Evolutionary conservation across 2,329 filamentous ascomycete genomes (phyloP).

Genomic region (Fusarium sp.): DNA sequence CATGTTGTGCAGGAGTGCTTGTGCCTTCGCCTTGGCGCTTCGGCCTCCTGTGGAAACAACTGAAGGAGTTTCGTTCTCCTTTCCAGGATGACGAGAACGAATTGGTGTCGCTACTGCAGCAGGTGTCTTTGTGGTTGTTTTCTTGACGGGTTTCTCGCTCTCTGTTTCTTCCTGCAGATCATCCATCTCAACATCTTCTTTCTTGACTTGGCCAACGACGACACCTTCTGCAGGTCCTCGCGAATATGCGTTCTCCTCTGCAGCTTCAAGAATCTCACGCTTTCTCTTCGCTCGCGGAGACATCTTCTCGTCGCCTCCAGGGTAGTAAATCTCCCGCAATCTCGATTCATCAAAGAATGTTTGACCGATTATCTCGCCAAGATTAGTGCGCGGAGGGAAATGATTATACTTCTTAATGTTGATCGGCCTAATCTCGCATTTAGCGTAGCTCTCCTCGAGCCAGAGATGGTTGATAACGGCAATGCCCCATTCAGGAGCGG

Average conservation of each 20-base stretch:
- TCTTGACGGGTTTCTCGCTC: conserved; percentile 51
- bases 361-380: conserved; percentile 93
- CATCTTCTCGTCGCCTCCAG: conserved; percentile 69
- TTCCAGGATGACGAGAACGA: conserved; percentile 67
- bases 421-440: conserved; percentile 81
- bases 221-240: conserved; percentile 64
- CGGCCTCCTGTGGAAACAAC: conserved; percentile 78
- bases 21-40: conserved; percentile 89
- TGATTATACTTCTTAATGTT: conserved; percentile 84
- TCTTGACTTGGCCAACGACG: conserved; percentile 58
- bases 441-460: conserved; percentile 97
- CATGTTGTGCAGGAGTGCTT: conserved; percentile 81
- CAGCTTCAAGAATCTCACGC: conserved; percentile 65
- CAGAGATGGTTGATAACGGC: conserved; percentile 94
- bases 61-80: conserved; percentile 88
- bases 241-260: conserved; percentile 65
- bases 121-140: conserved; percentile 41
- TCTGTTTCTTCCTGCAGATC: conserved; percentile 61
- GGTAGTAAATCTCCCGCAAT: conserved; percentile 77
- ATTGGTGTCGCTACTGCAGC: conserved; percentile 57
- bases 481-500: conserved; percentile 93
- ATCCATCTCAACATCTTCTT: conserved; percentile 58
- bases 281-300: conserved; percentile 63
- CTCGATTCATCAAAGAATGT: conserved; percentile 79
- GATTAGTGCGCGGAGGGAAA: conserved; percentile 90